These are phyloP conservation scores for Scedosporium aurantiacum DNA, from an alignment of 2,329 filamentous ascomycete species.

Conservation along the genomic window DNA sequence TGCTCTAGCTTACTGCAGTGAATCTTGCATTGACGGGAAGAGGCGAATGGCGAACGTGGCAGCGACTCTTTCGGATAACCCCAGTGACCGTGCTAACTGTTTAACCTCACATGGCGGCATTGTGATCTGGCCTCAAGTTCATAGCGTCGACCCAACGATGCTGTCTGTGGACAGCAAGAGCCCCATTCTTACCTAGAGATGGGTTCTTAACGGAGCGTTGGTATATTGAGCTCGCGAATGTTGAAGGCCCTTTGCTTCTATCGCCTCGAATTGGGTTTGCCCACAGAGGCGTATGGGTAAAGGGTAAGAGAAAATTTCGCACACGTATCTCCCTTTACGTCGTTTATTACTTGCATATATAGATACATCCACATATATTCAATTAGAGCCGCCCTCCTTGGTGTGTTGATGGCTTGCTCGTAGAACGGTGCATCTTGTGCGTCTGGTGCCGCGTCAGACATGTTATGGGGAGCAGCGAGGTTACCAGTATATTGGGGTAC, in stretches of 20 bases:
- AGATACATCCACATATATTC: no score
- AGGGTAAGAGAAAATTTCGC: no score
- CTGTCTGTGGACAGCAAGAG: slow-evolving; percentile 65
- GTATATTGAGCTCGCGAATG: slow-evolving; percentile 39
- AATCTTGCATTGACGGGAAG: background rate
- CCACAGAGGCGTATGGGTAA: no score
- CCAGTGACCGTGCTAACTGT: background rate
- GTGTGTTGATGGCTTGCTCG: slow-evolving; percentile 44
- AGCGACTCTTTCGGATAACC: background rate
- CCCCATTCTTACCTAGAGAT: slow-evolving; percentile 53
- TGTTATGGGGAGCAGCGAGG: no score
- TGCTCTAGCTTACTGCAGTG: background rate
- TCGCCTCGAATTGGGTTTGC: background rate
- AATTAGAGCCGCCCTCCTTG: slow-evolving; percentile 33
- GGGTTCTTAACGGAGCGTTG: slow-evolving; percentile 76
- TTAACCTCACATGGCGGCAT: background rate
- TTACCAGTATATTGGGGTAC: no score
- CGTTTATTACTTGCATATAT: no score
- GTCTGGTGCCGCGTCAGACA: no score
- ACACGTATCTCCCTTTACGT: no score
- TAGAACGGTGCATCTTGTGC: no score
- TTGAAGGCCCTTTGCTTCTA: slow-evolving; percentile 26
- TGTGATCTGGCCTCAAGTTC: background rate
- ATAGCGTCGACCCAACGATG: slow-evolving; percentile 49
- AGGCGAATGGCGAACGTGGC: background rate